phyloP scores from a whole-genome alignment of 78 protist species.

The Emiliania huxleyi region DNA sequence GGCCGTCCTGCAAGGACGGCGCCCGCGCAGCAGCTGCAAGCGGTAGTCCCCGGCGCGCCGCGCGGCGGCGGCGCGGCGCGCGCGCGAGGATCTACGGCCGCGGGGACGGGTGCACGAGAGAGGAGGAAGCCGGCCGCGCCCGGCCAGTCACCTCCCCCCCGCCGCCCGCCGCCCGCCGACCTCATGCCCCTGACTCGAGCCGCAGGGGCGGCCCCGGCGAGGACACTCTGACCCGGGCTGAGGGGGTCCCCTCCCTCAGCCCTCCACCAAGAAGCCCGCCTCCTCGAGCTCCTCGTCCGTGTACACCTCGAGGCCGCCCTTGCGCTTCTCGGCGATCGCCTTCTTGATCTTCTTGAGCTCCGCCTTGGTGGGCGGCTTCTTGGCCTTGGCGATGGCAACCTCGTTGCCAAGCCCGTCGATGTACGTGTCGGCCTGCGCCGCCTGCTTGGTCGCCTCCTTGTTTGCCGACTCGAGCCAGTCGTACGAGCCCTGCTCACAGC shows the following conservation, averaged over 20 bases:
- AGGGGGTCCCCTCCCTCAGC: neutral
- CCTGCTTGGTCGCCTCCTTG: neutral
- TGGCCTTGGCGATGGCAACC: constrained; percentile 21
- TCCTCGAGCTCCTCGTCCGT: constrained; percentile 44
- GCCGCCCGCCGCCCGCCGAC: no score
- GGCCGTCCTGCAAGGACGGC: no score
- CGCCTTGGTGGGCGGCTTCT: constrained; percentile 19
- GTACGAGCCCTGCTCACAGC: no score
- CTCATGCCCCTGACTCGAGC: no score
- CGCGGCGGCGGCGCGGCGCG: no score
- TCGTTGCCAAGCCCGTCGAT: constrained; percentile 55
- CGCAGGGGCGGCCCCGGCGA: neutral
- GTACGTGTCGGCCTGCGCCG: neutral
- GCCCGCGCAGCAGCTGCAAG: no score
- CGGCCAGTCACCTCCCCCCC: no score
- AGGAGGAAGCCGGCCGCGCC: no score
- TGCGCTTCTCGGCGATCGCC: constrained; percentile 12
- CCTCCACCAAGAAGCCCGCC: neutral
- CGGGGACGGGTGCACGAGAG: no score
- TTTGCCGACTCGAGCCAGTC: constrained; percentile 14
- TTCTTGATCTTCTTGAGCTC: constrained; percentile 44
- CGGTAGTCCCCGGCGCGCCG: no score
- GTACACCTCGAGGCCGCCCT: constrained; percentile 36
- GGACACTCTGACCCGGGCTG: neutral
- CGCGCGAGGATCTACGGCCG: no score